Evolutionary conservation across 306 rosid genomes (phyloP).

Genomic region (Alnus rubra): DNA sequence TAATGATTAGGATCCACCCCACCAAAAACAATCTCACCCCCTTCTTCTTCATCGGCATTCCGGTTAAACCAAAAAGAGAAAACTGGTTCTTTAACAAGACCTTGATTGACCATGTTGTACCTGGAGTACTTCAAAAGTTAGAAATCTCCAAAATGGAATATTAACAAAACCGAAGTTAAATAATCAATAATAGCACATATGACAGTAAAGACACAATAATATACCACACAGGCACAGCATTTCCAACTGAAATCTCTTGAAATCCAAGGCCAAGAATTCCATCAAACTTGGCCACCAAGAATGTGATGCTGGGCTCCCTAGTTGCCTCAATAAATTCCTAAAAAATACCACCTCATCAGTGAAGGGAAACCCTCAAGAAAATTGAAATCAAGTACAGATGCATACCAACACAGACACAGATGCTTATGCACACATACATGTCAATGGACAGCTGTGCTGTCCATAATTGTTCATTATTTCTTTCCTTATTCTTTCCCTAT

Average conservation of each 20-base stretch:
- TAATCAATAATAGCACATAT: neutral
- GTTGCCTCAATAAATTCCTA: conserved; percentile 65
- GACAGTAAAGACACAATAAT: neutral
- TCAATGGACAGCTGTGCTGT: no score
- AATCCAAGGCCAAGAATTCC: conserved; percentile 60
- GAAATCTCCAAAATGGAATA: neutral
- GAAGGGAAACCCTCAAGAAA: neutral
- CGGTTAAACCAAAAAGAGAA: conserved; percentile 65
- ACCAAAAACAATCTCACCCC: conserved; percentile 64
- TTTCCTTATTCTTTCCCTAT: no score
- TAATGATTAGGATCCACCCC: conserved; percentile 62
- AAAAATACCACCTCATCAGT: neutral
- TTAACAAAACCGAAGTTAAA: neutral
- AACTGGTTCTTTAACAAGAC: conserved; percentile 55
- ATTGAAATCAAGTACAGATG: neutral
- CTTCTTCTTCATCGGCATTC: conserved; percentile 52
- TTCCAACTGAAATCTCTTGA: conserved; percentile 53
- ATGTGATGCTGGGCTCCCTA: conserved; percentile 53
- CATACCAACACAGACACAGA: neutral
- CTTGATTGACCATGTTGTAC: conserved; percentile 60
- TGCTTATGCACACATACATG: neutral
- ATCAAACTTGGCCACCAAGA: conserved; percentile 50
- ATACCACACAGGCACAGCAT: conserved; percentile 48
- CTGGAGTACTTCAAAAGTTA: conserved; percentile 33
- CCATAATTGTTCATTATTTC: no score